phyloP scores from a whole-genome alignment of 2,329 filamentous ascomycete species.

The Ceratocystis huliohia region DNA sequence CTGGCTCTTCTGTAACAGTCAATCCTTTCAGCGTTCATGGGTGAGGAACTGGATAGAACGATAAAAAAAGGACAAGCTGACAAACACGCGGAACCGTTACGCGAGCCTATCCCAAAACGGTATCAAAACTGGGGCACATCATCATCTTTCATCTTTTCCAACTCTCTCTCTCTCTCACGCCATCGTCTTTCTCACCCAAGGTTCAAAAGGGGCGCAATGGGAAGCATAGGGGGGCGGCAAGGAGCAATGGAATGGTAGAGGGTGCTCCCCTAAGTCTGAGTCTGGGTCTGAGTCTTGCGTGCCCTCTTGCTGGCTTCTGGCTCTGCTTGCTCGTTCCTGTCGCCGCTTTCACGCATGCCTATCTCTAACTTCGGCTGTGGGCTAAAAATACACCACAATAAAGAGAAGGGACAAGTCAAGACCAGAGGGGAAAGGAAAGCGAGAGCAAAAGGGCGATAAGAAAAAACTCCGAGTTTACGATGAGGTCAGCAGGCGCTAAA shows the following conservation, averaged over 20 bases:
- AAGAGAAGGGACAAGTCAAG: neutral
- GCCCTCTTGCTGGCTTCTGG: neutral
- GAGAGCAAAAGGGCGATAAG: neutral
- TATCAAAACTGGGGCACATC: neutral
- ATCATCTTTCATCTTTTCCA: neutral
- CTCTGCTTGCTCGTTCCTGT: neutral
- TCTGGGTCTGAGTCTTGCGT: neutral
- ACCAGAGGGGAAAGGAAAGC: neutral
- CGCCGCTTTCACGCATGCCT: no score
- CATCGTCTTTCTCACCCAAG: neutral
- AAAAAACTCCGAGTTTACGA: neutral
- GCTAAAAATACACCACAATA: slow-evolving; percentile 3
- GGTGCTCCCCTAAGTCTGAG: neutral
- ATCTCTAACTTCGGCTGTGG: neutral
- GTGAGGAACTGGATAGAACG: neutral
- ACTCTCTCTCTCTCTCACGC: neutral
- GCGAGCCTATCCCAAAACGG: slow-evolving; percentile 1
- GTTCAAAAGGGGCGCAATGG: neutral
- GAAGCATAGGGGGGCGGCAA: neutral
- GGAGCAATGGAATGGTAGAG: neutral
- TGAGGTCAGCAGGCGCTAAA: neutral
- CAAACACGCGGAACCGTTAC: slow-evolving; percentile 4
- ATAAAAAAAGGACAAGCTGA: neutral
- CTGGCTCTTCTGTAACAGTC: neutral
- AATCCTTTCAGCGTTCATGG: neutral